Conservation (phyloP, 2,329 filamentous ascomycete genomes). For the Aspergillus melleus region DNA sequence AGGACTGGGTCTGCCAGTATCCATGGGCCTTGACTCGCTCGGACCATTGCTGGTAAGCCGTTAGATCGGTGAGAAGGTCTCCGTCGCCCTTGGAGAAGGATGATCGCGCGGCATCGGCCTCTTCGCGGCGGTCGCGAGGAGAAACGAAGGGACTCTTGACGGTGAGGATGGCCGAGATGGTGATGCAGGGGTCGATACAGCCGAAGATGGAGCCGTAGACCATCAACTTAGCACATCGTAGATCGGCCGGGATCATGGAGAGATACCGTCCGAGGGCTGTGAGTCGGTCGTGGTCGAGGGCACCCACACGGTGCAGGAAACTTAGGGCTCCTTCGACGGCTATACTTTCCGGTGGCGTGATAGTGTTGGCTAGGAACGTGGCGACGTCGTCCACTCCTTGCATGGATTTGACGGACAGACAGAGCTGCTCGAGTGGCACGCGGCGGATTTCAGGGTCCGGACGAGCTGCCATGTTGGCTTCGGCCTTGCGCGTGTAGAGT, state of each 20-base stretch:
- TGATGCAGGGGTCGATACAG: slow-evolving; percentile 83
- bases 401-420: slow-evolving; percentile 93
- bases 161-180: slow-evolving; percentile 89
- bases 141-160: slow-evolving; percentile 83
- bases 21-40: slow-evolving; percentile 56
- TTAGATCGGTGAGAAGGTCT: slow-evolving; percentile 83
- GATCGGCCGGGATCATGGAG: slow-evolving; percentile 91
- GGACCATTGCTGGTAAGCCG: slow-evolving; percentile 81
- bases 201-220: slow-evolving; percentile 93
- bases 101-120: slow-evolving; percentile 73
- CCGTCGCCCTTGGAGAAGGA: slow-evolving; percentile 76
- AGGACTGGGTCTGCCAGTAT: slow-evolving; percentile 55
- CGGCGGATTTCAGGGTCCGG: slow-evolving; percentile 92
- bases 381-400: slow-evolving; percentile 75
- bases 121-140: slow-evolving; percentile 78
- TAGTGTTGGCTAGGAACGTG: slow-evolving; percentile 76
- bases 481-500: slow-evolving; percentile 83
- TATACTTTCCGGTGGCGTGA: slow-evolving; percentile 81
- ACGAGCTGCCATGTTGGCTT: slow-evolving; percentile 78
- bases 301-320: slow-evolving; percentile 81
- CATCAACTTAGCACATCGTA: slow-evolving; percentile 91
- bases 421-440: slow-evolving; percentile 91
- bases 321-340: slow-evolving; percentile 84
- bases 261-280: slow-evolving; percentile 90
- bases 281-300: slow-evolving; percentile 79